Percentiles rank a stretch among this genome's conserved stretches.
These are phyloP conservation scores for Starmera amethionina DNA, from an alignment of 805 yeast genomes.

Conservation along the genomic window DNA sequence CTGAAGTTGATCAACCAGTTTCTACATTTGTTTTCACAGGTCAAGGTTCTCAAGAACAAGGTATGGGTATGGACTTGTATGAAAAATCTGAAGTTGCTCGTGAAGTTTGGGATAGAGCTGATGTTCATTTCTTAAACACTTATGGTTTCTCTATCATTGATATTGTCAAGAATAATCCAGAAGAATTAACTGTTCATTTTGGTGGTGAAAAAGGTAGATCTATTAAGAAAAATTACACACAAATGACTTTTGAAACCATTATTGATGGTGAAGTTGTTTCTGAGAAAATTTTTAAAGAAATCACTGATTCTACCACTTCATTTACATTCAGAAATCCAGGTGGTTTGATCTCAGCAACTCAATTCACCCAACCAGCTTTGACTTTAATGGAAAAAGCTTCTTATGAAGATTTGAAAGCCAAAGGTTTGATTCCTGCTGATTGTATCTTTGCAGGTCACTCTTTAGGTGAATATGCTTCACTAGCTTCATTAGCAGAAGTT, in stretches of 20 bases:
- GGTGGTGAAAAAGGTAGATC: conserved; percentile 97
- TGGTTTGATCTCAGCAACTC: conserved; percentile 95
- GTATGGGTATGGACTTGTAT: conserved; percentile 99
- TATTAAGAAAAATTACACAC: conserved; percentile 88
- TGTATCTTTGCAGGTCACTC: conserved; percentile 99
- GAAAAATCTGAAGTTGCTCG: conserved; percentile 84
- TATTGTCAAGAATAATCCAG: conserved; percentile 93
- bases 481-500: conserved; percentile 94
- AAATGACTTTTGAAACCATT: conserved; percentile 96
- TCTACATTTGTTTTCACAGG: conserved; percentile 97
- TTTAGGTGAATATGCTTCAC: conserved; percentile 96
- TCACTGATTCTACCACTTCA: conserved; percentile 70
- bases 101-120: conserved; percentile 97
- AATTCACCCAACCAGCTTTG: conserved; percentile 98
- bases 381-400: conserved; percentile 99
- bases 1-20: conserved; percentile 97
- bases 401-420: conserved; percentile 92
- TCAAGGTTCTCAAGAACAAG: conserved; percentile 99
- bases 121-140: conserved; percentile 79
- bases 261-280: conserved; percentile 75
- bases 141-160: conserved; percentile 96
- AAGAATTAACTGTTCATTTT: conserved; percentile 88
- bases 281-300: conserved; percentile 92
- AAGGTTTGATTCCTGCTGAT: conserved; percentile 90
- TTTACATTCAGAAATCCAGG: conserved; percentile 87